These are phyloP conservation scores for Pyrenochaeta sp. DNA, from an alignment of 2,329 filamentous ascomycete genomes.

Conservation along the genomic window DNA sequence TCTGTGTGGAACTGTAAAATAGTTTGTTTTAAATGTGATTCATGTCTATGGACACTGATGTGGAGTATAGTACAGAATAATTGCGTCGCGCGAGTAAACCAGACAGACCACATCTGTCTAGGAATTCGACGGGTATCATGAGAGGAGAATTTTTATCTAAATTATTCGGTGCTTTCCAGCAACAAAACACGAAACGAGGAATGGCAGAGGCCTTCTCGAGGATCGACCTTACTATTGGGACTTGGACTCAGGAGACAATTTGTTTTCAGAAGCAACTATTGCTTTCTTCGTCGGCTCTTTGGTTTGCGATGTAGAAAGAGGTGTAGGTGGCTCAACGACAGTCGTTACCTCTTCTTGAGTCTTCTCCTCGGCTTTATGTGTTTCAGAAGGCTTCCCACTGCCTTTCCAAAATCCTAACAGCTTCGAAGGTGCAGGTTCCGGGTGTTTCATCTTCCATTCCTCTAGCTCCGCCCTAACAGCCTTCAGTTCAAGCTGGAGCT, in stretches of 20 bases:
- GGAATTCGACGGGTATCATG: conserved; percentile 40
- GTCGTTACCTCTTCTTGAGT: conserved; percentile 9
- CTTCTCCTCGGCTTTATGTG: conserved; percentile 24
- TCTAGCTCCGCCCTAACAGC: conserved; percentile 50
- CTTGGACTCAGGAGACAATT: too few species aligned
- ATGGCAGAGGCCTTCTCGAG: too few species aligned
- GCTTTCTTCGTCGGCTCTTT: background rate
- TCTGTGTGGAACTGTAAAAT: too few species aligned
- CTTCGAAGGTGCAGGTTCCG: conserved; percentile 32
- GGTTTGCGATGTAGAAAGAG: background rate
- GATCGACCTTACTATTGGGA: too few species aligned
- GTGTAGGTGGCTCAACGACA: conserved; percentile 1
- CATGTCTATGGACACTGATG: too few species aligned
- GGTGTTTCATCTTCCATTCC: conserved; percentile 47
- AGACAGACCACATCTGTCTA: conserved; percentile 9
- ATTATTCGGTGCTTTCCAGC: background rate
- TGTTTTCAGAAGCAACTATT: too few species aligned
- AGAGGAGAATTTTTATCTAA: conserved; percentile 34
- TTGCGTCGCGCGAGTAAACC: too few species aligned
- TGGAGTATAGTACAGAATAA: too few species aligned
- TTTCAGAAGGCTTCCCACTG: conserved; percentile 23
- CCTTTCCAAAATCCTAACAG: conserved; percentile 42
- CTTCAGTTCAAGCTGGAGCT: conserved; percentile 60
- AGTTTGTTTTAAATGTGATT: too few species aligned
- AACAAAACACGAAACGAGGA: too few species aligned